Evolutionary conservation across 1,139 yeast species (phyloP).

Genomic region (Zygoascus hellenicus): DNA sequence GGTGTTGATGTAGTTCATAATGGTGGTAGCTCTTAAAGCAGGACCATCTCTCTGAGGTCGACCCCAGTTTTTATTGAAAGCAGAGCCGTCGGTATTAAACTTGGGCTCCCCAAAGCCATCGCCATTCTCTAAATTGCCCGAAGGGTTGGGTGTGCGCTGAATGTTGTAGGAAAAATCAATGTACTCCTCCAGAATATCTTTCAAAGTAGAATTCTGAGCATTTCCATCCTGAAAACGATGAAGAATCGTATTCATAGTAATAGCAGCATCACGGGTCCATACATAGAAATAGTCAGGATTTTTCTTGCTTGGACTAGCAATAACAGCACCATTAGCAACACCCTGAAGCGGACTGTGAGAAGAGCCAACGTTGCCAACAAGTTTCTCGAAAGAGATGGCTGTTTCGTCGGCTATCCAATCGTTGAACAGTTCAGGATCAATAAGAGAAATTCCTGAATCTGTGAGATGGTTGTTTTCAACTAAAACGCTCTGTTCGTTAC

Average conservation of each 20-base stretch:
- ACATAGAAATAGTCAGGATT: constrained; percentile 79
- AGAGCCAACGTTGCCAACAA: constrained; percentile 64
- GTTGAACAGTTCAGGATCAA: constrained; percentile 40
- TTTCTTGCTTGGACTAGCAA: constrained; percentile 72
- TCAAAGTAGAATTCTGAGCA: constrained; percentile 30
- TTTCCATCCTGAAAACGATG: constrained; percentile 34
- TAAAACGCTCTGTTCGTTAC: neutral
- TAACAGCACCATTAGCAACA: constrained; percentile 61
- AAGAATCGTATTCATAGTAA: constrained; percentile 64
- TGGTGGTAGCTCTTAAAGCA: constrained; percentile 66
- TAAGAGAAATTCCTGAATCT: constrained; percentile 20
- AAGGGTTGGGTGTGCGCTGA: constrained; percentile 62
- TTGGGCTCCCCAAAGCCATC: constrained; percentile 87
- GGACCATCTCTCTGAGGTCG: constrained; percentile 97
- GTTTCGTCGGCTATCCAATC: constrained; percentile 54
- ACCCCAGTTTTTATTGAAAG: constrained; percentile 73
- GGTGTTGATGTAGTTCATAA: constrained; percentile 47
- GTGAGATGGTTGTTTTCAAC: neutral
- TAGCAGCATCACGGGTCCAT: constrained; percentile 89
- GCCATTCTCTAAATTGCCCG: constrained; percentile 50
- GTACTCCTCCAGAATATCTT: constrained; percentile 48
- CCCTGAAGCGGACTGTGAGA: constrained; percentile 30
- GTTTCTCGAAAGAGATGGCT: constrained; percentile 45
- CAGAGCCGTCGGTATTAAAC: constrained; percentile 57
- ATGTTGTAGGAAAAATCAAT: constrained; percentile 51